Evolutionary conservation across 2,329 filamentous ascomycete genomes (phyloP), one percentile per base, ranked within the genome.

Genomic region (Zarea fungicola): DNA sequence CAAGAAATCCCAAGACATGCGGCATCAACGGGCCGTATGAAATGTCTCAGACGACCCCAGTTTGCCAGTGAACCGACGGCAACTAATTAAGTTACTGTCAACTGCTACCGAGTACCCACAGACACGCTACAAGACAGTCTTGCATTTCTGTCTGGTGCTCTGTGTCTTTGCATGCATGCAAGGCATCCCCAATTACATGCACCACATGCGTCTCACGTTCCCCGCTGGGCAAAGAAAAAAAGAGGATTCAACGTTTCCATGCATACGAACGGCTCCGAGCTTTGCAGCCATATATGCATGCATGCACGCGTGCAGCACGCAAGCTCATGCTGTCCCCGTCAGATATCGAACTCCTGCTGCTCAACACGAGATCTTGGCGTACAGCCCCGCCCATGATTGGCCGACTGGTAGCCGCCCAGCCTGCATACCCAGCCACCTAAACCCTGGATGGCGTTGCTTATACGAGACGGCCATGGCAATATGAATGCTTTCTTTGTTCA

Each of bases 291-390:
- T 10, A 11, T 22, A 18, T 9, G 34, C 44, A 32, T 37, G 44
- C 45, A 26, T 14, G 14, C 45, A 48, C 13, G 26, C 26, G 26
- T 29, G 26, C 13, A n/a, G n/a, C n/a, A n/a, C n/a, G n/a, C 29
- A 10, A 41, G 37, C 36, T 48, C 45, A 48, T 41, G 45, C 29
- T 26, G 26, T 28, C 28, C 35, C 11, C 28, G 34, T 32, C 21
- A 32, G 18, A 21, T 19, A 6, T 34, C 8, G 35, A n/a, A n/a
- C n/a, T n/a, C n/a, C 44, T 47, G 44, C 29, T 48, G 28, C 37
- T 35, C 28, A 42, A 48, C 45, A 48, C 45, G 45, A 48, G 36
- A 48, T 48, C 45, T 48, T 41, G 45, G 45, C 45, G 45, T 13
- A 16, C 36, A 14, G 14, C 8, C 13, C 5, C 14, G 22, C 5